These are phyloP conservation scores for Arachis monticola DNA, from an alignment of 331 rosid species.

Conservation along the genomic window DNA sequence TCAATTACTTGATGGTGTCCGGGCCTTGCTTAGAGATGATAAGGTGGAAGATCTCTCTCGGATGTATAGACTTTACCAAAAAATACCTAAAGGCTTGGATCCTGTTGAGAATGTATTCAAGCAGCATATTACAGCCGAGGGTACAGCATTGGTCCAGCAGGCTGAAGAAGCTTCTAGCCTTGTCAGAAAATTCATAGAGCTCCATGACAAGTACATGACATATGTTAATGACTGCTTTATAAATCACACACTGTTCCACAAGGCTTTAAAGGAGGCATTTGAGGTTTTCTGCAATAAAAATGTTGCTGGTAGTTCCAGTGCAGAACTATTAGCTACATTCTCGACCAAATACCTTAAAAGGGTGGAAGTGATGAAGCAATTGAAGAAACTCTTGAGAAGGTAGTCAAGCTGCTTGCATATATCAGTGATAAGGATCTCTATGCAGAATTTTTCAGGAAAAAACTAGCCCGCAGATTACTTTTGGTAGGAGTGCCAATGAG, in stretches of 20 bases:
- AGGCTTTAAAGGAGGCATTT: conserved; percentile 90
- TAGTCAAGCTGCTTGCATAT: conserved; percentile 82
- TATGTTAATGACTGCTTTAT: conserved; percentile 67
- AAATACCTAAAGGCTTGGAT: conserved; percentile 69
- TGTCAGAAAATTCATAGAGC: conserved; percentile 73
- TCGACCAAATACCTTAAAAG: conserved; percentile 86
- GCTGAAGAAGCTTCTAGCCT: conserved; percentile 80
- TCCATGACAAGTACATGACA: conserved; percentile 77
- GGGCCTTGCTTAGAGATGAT: conserved; percentile 72
- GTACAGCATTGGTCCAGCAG: conserved; percentile 71
- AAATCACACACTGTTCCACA: conserved; percentile 76
- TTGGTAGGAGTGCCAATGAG: conserved; percentile 78
- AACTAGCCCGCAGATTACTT: conserved; percentile 86
- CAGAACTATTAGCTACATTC: conserved; percentile 80
- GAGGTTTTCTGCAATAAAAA: conserved; percentile 81
- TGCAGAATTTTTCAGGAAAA: conserved; percentile 79
- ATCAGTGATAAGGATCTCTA: conserved; percentile 88
- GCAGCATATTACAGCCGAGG: conserved; percentile 84
- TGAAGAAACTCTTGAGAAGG: conserved; percentile 93
- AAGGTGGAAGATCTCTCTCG: conserved; percentile 86
- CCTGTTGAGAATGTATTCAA: conserved; percentile 68
- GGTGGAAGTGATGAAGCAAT: conserved; percentile 90
- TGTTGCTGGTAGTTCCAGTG: conserved; percentile 84
- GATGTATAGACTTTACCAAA: conserved; percentile 78
- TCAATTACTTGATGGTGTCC: conserved; percentile 77